Evolutionary conservation across 768 basidiomycete species (phyloP), one percentile per base, ranked within the genome.

Genomic region (Guyanaporus albipodus): DNA sequence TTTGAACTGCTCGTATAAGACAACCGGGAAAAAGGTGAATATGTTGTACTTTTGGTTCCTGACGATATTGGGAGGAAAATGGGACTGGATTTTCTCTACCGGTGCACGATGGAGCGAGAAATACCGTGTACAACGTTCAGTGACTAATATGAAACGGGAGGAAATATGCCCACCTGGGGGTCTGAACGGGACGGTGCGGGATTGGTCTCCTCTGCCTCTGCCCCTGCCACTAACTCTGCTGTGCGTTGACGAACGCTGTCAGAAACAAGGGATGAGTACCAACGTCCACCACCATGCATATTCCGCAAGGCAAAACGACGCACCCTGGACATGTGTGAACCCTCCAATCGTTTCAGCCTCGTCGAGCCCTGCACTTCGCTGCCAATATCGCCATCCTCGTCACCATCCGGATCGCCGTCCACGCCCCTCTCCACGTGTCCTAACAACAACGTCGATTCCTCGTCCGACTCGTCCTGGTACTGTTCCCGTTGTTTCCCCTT

Each of bases 1-100:
- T 69, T 97, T 98, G 85, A 98, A 99, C 66, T 98, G 95, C 66
- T 98, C 94, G 67, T 97, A 98, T 65, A 98, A 82, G 36, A 98
- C 94, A 54, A 97, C 80, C 4, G 96, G 96, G 9, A 99, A 78
- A 74, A 99, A 99, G n/a, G 90, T 92, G 70, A 91, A 79, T 44
- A 88, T 75, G 63, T 94, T 95, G 76, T 98, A 98, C 73, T 99
- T 99, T 68, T 98, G 95, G 59, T 99, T 99, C 57, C 90, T 85
- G 46, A 96, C 90, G 38, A 86, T 84, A 68, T 99, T 99, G 24
- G 93, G 78, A 15, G 95, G 85, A 53, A 80, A 91, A 53, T 73
- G 74, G 26, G 74, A 75, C 56, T 83, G 86, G 11, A 83, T 57
- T 67, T 87, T 91, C 15, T 87, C 88, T 87, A 64, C 6, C 7